Percentiles rank a stretch among this genome's conserved stretches.
Conservation (phyloP, 2,329 filamentous ascomycete species). For the Colletotrichum paranaense region DNA sequence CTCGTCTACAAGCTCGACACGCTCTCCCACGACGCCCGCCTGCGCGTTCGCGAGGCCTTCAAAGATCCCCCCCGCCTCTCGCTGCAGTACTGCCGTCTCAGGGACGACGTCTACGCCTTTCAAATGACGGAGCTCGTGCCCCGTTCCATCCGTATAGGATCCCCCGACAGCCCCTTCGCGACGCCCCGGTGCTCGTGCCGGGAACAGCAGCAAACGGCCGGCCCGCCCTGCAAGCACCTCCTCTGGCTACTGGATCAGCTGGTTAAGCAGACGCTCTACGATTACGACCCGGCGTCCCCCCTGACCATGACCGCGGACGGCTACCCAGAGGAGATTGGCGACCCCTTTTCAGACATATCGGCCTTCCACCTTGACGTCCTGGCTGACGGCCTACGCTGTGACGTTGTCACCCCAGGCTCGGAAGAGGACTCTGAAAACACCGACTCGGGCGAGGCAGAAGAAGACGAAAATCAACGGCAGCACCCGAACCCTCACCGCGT, state of each 20-base stretch:
- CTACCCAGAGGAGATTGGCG: conserved; percentile 57
- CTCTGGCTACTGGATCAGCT: conserved; percentile 67
- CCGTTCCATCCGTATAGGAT: conserved; percentile 62
- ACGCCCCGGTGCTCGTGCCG: conserved; percentile 60
- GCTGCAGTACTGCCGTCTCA: conserved; percentile 60
- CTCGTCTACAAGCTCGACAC: conserved; percentile 54
- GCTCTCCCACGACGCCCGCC: conserved; percentile 50
- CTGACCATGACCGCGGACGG: conserved; percentile 57
- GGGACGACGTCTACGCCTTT: conserved; percentile 63
- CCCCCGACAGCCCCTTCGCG: conserved; percentile 51
- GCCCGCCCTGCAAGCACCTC: conserved; percentile 60
- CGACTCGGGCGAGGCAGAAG: conserved; percentile 16
- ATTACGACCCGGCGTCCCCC: conserved; percentile 48
- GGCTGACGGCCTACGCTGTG: conserved; percentile 63
- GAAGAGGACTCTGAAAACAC: conserved; percentile 18
- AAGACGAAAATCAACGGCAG: neutral
- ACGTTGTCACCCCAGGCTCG: conserved; percentile 45
- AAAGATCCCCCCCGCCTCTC: conserved; percentile 60
- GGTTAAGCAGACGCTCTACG: conserved; percentile 58
- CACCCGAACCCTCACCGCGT: conserved; percentile 50
- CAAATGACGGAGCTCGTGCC: conserved; percentile 66
- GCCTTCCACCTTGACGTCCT: conserved; percentile 63
- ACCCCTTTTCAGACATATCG: conserved; percentile 61
- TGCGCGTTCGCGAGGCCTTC: conserved; percentile 57
- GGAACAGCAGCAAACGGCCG: conserved; percentile 36